phyloP scores from a whole-genome alignment of 2,329 filamentous ascomycete species.

The Curvularia lunata region DNA sequence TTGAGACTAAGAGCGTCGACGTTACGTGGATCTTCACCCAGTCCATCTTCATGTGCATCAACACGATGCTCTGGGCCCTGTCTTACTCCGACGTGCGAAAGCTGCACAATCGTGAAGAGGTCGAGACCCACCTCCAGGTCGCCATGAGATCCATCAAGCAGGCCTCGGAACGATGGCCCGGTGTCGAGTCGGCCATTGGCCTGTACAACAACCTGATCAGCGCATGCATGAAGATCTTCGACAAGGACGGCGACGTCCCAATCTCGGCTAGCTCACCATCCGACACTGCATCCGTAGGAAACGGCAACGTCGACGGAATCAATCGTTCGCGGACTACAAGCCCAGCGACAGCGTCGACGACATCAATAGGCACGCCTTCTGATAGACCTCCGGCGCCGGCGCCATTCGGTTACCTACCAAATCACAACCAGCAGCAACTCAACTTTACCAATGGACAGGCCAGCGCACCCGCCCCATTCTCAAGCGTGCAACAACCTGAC shows the following conservation, averaged over 20 bases:
- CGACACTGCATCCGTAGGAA: constrained; percentile 52
- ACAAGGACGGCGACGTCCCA: constrained; percentile 61
- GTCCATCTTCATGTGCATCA: constrained; percentile 87
- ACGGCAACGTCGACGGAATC: constrained; percentile 51
- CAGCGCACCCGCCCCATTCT: constrained; percentile 25
- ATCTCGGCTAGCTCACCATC: constrained; percentile 57
- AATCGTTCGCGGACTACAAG: constrained; percentile 55
- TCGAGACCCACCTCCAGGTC: constrained; percentile 74
- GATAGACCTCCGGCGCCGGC: constrained; percentile 37
- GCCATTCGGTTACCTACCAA: constrained; percentile 49
- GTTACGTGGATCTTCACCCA: constrained; percentile 94
- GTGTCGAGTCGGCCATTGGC: constrained; percentile 80
- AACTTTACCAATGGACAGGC: constrained; percentile 32
- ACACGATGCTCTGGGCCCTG: constrained; percentile 88
- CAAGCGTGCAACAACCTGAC: constrained; percentile 28
- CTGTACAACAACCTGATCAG: constrained; percentile 85
- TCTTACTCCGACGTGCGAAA: constrained; percentile 85
- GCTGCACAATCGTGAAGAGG: constrained; percentile 73
- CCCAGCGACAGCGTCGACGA: constrained; percentile 50
- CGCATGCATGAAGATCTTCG: constrained; percentile 88
- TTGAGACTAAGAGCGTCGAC: constrained; percentile 76
- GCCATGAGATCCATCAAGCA: constrained; percentile 80
- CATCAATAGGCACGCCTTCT: constrained; percentile 48
- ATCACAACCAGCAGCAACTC: constrained; percentile 39
- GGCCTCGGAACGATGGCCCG: constrained; percentile 89